Evolutionary conservation across 176 grass and related monocot species (phyloP).

Genomic region (Miscanthus lutarioriparius): DNA sequence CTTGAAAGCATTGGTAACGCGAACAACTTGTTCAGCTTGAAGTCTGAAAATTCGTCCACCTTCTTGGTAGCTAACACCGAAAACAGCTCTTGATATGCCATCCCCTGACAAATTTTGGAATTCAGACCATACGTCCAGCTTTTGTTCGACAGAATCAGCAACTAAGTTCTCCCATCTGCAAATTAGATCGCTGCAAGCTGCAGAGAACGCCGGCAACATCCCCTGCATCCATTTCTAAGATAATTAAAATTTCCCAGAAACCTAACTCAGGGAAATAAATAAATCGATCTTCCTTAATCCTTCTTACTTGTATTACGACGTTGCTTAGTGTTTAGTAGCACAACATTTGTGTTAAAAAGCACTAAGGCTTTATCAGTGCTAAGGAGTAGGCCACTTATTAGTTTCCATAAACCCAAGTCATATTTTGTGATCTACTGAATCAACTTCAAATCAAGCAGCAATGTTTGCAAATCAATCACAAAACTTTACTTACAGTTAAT

Average conservation of each 20-base stretch:
- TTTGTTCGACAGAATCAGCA: background rate
- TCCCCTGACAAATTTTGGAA: conserved; percentile 58
- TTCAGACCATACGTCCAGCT: conserved; percentile 64
- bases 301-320: background rate
- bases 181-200: conserved; percentile 54
- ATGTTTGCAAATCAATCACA: background rate
- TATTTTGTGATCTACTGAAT: background rate
- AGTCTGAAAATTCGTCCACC: conserved; percentile 63
- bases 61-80: conserved; percentile 69
- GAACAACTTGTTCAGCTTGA: conserved; percentile 49
- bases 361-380: background rate
- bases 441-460: background rate
- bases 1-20: background rate
- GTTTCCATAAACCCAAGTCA: background rate
- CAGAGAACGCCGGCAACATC: conserved; percentile 65
- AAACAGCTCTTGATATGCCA: conserved; percentile 65
- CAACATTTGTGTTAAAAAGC: background rate
- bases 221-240: conserved; percentile 22
- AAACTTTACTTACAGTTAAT: background rate
- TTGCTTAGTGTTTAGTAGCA: background rate
- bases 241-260: background rate
- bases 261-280: background rate
- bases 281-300: background rate
- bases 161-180: conserved; percentile 43
- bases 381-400: background rate